A percentile compares a stretch with the other conserved stretches of the same genome.
phyloP scores from a whole-genome alignment of 352 stramenopile genomes.

The Pythium utonaiense region DNA sequence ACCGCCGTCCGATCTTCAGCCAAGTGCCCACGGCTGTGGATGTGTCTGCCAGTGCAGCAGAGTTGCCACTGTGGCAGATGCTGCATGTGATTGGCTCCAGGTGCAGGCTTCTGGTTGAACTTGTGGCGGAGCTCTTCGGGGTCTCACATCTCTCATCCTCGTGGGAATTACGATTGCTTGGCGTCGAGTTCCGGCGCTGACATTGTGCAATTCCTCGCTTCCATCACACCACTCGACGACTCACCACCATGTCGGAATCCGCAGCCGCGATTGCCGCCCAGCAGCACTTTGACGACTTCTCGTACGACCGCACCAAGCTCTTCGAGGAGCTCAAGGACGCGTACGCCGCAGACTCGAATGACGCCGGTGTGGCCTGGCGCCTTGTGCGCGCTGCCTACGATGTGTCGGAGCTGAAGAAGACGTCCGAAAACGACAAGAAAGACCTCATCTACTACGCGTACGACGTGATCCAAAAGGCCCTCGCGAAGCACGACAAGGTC shows the following conservation, averaged over 20 bases:
- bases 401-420: constrained; percentile 30
- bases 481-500: constrained; percentile 39
- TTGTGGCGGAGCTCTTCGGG: constrained; percentile 9
- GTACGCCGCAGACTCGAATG: constrained; percentile 29
- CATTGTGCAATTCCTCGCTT: constrained; percentile 9
- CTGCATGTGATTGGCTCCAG: not conserved
- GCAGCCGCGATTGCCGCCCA: constrained; percentile 55
- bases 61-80: not conserved
- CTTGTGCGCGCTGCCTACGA: constrained; percentile 34
- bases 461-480: constrained; percentile 47
- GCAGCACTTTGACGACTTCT: constrained; percentile 73
- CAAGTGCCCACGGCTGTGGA: not conserved
- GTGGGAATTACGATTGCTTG: too few species aligned
- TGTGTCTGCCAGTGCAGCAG: not conserved
- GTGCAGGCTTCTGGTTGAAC: constrained; percentile 8
- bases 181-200: too few species aligned
- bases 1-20: not conserved
- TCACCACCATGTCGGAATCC: constrained; percentile 44
- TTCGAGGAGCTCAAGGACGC: constrained; percentile 55
- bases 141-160: too few species aligned
- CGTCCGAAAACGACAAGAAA: constrained; percentile 30
- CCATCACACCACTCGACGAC: not conserved
- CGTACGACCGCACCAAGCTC: constrained; percentile 63
- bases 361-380: constrained; percentile 34
- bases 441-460: constrained; percentile 48